Percentiles rank a stretch among this genome's conserved stretches.
Evolutionary conservation across 805 yeast species (phyloP).

Genomic region (Yamadazyma tumulicola): DNA sequence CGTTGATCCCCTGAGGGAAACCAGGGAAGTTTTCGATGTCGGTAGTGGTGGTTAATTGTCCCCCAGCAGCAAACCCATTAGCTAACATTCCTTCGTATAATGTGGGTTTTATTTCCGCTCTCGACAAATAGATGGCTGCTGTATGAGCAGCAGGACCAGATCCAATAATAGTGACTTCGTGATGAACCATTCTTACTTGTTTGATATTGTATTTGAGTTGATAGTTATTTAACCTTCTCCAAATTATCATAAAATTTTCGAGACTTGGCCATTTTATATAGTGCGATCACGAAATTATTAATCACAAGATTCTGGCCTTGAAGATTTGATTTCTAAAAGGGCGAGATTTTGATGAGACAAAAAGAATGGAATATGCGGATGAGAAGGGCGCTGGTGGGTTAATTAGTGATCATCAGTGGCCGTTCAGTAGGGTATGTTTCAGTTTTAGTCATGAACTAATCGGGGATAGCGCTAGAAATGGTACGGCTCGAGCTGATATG

Average conservation of each 20-base stretch:
- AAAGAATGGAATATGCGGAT: too few species aligned
- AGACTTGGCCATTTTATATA: constrained; percentile 8
- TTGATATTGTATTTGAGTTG: constrained; percentile 3
- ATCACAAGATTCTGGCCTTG: constrained; percentile 7
- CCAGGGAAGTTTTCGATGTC: constrained; percentile 99
- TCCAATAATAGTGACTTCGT: constrained; percentile 84
- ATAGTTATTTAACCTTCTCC: too few species aligned
- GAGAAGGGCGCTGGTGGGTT: too few species aligned
- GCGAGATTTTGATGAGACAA: background rate
- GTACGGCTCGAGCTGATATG: too few species aligned
- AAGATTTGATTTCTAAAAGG: background rate
- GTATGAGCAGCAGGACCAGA: constrained; percentile 99
- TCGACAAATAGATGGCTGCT: constrained; percentile 93
- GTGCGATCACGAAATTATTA: too few species aligned
- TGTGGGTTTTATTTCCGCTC: constrained; percentile 94
- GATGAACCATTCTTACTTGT: constrained; percentile 63
- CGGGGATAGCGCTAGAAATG: too few species aligned
- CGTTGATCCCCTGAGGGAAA: constrained; percentile 89
- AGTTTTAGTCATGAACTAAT: too few species aligned
- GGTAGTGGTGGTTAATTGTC: constrained; percentile 97
- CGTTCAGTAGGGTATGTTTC: too few species aligned
- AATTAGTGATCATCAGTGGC: too few species aligned
- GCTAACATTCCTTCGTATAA: constrained; percentile 96
- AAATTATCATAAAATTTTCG: constrained; percentile 6
- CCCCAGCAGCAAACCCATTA: constrained; percentile 98